Percentiles rank a stretch among this genome's conserved stretches.
Conservation (phyloP, 2,329 filamentous ascomycete species). For the Neospermospora avenae region DNA sequence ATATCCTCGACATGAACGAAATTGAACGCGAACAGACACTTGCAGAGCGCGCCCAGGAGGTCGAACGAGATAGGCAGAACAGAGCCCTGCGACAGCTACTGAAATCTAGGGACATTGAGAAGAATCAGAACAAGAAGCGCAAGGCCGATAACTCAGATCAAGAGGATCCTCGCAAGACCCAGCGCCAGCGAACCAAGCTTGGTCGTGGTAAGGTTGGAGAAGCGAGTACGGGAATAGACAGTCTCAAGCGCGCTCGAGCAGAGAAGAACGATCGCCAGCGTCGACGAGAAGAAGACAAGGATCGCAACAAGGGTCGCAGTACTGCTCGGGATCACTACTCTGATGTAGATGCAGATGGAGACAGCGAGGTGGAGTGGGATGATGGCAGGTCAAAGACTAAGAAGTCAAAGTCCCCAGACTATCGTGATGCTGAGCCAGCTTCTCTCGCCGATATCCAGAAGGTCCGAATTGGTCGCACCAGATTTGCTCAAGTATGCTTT, state of each 20-base stretch:
- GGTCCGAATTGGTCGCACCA: conserved; percentile 76
- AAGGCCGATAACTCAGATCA: conserved; percentile 80
- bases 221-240: conserved; percentile 70
- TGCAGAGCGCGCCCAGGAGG: conserved; percentile 79
- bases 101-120: conserved; percentile 60
- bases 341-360: conserved; percentile 62
- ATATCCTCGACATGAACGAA: conserved; percentile 84
- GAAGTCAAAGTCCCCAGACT: conserved; percentile 42
- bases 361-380: conserved; percentile 79
- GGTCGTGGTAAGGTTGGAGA: conserved; percentile 65
- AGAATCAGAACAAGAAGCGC: conserved; percentile 59
- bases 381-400: conserved; percentile 48
- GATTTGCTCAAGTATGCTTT: conserved; percentile 90
- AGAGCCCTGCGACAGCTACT: conserved; percentile 76
- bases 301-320: conserved; percentile 47
- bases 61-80: conserved; percentile 79
- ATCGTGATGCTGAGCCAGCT: conserved; percentile 59
- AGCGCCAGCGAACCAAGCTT: conserved; percentile 66
- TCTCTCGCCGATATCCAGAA: conserved; percentile 80
- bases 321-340: conserved; percentile 50
- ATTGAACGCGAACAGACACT: conserved; percentile 88
- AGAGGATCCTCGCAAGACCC: conserved; percentile 70
- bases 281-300: conserved; percentile 58
- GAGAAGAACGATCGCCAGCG: conserved; percentile 64
- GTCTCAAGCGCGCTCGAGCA: conserved; percentile 56